These are phyloP conservation scores for Aspergillus sp. DNA, from an alignment of 2,329 filamentous ascomycete species.

Conservation along the genomic window DNA sequence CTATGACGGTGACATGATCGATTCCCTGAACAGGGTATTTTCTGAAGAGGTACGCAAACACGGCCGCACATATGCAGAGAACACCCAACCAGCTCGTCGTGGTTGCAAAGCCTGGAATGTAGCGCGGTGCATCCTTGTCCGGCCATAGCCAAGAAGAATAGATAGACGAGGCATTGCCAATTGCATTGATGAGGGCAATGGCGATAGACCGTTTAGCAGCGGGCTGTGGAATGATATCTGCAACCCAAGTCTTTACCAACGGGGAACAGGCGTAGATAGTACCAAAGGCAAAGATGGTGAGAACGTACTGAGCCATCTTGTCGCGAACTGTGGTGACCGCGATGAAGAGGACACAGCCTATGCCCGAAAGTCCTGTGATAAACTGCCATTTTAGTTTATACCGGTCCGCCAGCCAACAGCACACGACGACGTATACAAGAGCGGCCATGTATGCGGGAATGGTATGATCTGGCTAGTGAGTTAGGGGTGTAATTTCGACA, in stretches of 20 bases:
- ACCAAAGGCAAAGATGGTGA: conserved; percentile 28
- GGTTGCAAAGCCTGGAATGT: too few relatives aligned
- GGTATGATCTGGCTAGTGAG: conserved; percentile 15
- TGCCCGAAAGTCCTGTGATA: conserved; percentile 21
- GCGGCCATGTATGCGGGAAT: conserved; percentile 26
- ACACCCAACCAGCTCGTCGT: too few relatives aligned
- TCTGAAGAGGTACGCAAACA: too few relatives aligned
- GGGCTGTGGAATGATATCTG: conserved; percentile 4
- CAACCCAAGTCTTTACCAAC: conserved; percentile 14
- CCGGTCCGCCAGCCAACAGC: conserved; percentile 25
- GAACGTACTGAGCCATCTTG: conserved; percentile 18
- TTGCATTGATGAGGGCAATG: conserved; percentile 4
- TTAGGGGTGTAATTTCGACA: background rate
- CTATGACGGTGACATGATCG: too few relatives aligned
- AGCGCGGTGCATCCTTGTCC: too few relatives aligned
- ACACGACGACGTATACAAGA: conserved; percentile 23
- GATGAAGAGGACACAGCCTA: conserved; percentile 25
- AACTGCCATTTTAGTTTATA: conserved; percentile 27
- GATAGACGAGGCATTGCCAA: conserved; percentile 5
- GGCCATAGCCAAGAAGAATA: too few relatives aligned
- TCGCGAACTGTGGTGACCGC: conserved; percentile 9
- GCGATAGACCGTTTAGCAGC: conserved; percentile 1
- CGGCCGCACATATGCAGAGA: too few relatives aligned
- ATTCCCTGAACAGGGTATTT: too few relatives aligned
- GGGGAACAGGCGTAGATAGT: conserved; percentile 27